These are phyloP conservation scores for Penicillium sp. DNA, from an alignment of 2,329 filamentous ascomycete species.

Conservation along the genomic window DNA sequence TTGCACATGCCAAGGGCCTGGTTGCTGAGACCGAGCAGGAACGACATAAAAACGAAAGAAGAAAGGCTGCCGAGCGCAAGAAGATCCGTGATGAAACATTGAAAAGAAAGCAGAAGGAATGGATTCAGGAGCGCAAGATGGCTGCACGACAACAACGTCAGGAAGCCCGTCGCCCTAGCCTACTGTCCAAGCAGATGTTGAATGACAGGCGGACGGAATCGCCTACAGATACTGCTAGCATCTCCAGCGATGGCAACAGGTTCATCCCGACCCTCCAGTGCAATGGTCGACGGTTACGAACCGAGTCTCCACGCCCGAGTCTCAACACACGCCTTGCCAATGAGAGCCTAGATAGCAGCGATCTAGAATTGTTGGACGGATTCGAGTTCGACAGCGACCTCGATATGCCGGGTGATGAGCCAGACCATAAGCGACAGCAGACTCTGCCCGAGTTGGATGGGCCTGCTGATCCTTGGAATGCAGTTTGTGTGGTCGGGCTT, in stretches of 20 bases:
- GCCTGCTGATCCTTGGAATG: constrained; percentile 51
- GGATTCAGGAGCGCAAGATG: constrained; percentile 38
- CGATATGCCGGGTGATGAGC: constrained; percentile 36
- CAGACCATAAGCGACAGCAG: constrained; percentile 6
- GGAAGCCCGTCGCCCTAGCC: constrained; percentile 25
- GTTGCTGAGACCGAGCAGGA: constrained; percentile 38
- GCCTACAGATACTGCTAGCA: constrained; percentile 22
- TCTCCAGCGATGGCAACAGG: constrained; percentile 20
- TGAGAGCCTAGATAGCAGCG: constrained; percentile 23
- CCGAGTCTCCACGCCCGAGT: constrained; percentile 21
- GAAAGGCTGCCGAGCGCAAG: constrained; percentile 31
- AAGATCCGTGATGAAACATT: constrained; percentile 37
- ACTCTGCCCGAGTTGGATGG: constrained; percentile 2
- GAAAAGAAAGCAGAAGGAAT: constrained; percentile 39
- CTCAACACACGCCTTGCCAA: constrained; percentile 24
- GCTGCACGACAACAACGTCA: constrained; percentile 29
- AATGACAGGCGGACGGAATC: constrained; percentile 25
- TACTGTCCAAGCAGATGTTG: constrained; percentile 17
- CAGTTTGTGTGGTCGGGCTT: constrained; percentile 56
- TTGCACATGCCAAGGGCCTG: constrained; percentile 44
- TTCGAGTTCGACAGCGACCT: constrained; percentile 43
- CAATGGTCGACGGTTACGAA: constrained; percentile 17
- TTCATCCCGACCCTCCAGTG: constrained; percentile 28
- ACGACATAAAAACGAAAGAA: constrained; percentile 29
- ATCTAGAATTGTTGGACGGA: constrained; percentile 35